Percentiles rank a stretch among this genome's conserved stretches.
phyloP scores from a whole-genome alignment of 2,329 filamentous ascomycete genomes.

The Apiospora marii region DNA sequence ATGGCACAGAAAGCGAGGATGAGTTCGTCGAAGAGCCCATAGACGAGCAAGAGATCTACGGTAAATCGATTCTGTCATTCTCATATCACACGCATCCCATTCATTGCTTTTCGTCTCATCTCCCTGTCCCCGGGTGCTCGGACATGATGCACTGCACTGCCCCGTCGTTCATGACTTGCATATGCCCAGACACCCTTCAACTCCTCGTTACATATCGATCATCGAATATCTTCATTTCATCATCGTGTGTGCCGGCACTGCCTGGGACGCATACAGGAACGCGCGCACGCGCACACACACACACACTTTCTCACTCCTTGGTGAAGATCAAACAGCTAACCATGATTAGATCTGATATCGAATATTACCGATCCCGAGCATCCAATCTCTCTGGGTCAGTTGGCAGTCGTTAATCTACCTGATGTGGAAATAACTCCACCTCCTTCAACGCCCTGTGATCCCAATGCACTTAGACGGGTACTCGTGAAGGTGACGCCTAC shows the following conservation, averaged over 20 bases:
- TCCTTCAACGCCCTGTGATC: slow-evolving; percentile 61
- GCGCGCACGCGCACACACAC: not conserved
- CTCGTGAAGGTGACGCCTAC: slow-evolving; percentile 93
- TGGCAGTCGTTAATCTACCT: slow-evolving; percentile 94
- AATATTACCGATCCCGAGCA: slow-evolving; percentile 97
- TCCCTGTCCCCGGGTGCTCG: slow-evolving; percentile 33
- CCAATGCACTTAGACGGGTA: slow-evolving; percentile 72
- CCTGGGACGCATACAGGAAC: not conserved
- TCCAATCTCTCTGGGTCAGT: slow-evolving; percentile 88
- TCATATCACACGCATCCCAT: not conserved
- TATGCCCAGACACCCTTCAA: not conserved
- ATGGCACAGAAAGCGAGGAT: slow-evolving; percentile 48
- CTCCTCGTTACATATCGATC: not conserved
- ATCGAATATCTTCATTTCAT: not conserved
- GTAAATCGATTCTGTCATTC: slow-evolving; percentile 56
- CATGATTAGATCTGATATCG: slow-evolving; percentile 80
- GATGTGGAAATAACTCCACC: slow-evolving; percentile 84
- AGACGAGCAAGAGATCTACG: slow-evolving; percentile 96
- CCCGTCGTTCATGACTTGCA: not conserved
- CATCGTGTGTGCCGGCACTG: not conserved
- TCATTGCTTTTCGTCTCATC: not conserved
- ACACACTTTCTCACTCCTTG: not conserved
- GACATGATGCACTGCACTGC: not conserved
- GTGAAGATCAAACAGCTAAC: slow-evolving; percentile 14
- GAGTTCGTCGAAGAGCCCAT: slow-evolving; percentile 76